Base-by-base conservation (phyloP, 2,329 filamentous ascomycete genomes). In the Chaetomium strumarium region DNA sequence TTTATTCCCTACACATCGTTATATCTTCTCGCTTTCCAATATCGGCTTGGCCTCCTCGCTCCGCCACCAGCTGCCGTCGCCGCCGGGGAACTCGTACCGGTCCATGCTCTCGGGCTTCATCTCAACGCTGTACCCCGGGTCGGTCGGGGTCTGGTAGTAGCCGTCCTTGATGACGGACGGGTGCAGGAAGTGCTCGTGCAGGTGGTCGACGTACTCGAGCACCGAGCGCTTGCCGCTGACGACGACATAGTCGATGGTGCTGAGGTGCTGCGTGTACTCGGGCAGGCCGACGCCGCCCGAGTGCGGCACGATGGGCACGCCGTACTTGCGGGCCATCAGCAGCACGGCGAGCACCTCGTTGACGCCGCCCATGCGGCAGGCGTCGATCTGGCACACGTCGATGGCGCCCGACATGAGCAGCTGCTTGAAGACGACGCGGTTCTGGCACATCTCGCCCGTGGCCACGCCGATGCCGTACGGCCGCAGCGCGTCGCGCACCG, bases 401-500 rank as follows among this genome's bases (percentile, higher is more conserved):
- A 95, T 88, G 55, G 90, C 88, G 46, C 86, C 86, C 2, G 82
- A 76, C 67, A 85, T 81, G 47, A 96, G 79, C 55, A 95, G 80
- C 72, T 96, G 90, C 78, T 95, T 96, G 81, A 95, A 95, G 64
- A 95, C 82, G 59, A 95, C 88, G 37, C 90, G 84, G 75, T 95
- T 96, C 75, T 95, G 90, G 74, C 89, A 93, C 89, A 95, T 95
- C 74, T 96, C 90, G 58, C 90, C 90, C 0, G 90, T 95, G 8
- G 90, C 90, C 5, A 95, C 90, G 53, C 88, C 88, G 62, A 96
- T 89, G 52, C 80, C 81, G 65, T 83, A 75, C 0, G 86, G 83
- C 62, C 79, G 78, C 11, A 96, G 82, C 4, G 90, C 90, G 56
- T 92, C 85, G 47, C 88, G 83, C 63, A 95, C 84, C 3, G 88